Evolutionary conservation across 2,329 filamentous ascomycete genomes (phyloP).

Genomic region (Penicillium rolfsii): DNA sequence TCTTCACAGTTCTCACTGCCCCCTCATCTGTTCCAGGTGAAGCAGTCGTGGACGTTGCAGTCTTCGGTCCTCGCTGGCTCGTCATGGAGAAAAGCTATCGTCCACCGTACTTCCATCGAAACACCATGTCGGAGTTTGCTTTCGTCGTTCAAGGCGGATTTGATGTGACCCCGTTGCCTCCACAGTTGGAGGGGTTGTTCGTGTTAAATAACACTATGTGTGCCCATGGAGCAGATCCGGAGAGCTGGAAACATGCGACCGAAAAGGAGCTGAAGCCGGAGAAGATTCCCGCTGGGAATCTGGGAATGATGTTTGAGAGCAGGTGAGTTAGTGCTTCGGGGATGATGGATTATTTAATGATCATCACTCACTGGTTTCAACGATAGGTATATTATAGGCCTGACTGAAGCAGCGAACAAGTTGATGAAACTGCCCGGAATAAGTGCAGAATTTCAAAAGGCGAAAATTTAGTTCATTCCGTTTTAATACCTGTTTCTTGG

Average conservation of each 20-base stretch:
- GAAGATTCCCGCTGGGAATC: not conserved
- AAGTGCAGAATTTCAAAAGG: not conserved
- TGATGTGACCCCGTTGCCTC: not conserved
- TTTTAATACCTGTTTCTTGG: not conserved
- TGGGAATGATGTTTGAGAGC: not conserved
- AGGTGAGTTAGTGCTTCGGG: not conserved
- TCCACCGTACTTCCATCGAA: not conserved
- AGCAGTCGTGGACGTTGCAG: not conserved
- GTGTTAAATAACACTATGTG: not conserved
- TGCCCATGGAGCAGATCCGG: not conserved
- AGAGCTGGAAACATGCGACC: not conserved
- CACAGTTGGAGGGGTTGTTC: not conserved
- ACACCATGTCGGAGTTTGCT: not conserved
- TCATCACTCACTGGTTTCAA: too few species aligned
- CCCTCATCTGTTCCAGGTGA: not conserved
- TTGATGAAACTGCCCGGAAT: not conserved
- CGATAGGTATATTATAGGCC: not conserved
- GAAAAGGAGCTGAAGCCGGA: not conserved
- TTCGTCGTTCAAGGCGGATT: not conserved
- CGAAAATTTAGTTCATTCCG: not conserved
- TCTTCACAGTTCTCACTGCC: not conserved
- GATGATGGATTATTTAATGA: not conserved
- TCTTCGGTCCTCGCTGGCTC: conserved; percentile 1
- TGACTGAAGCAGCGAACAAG: not conserved
- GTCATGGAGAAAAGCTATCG: not conserved